Percentiles rank a stretch among this genome's conserved stretches.
phyloP scores from a whole-genome alignment of 768 basidiomycete species.

The Russula emetica region DNA sequence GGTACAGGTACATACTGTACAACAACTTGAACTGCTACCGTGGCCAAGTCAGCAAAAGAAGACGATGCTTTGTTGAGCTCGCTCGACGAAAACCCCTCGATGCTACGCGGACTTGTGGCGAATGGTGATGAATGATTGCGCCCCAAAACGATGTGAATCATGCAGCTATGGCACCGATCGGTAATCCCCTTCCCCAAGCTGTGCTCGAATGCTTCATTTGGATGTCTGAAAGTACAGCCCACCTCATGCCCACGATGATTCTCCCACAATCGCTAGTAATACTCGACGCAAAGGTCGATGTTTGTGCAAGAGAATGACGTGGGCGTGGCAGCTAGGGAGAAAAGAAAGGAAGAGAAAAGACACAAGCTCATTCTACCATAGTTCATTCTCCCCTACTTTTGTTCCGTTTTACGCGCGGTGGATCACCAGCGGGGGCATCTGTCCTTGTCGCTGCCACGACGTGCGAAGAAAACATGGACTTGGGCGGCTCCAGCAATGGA shows the following conservation, averaged over 20 bases:
- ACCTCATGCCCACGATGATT: not conserved
- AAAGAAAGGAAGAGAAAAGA: not conserved
- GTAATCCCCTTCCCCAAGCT: not conserved
- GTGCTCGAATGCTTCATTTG: not conserved
- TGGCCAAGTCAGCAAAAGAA: not conserved
- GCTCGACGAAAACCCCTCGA: not conserved
- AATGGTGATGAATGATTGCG: not conserved
- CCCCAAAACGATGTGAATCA: not conserved
- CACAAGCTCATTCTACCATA: not conserved
- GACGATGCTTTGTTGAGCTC: not conserved
- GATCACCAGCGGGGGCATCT: not conserved
- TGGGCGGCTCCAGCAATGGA: conserved; percentile 12
- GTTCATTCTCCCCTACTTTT: conserved; percentile 26
- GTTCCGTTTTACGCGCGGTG: conserved; percentile 32
- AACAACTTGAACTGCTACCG: not conserved
- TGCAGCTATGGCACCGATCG: not conserved
- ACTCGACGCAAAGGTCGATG: not conserved
- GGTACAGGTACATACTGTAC: conserved; percentile 5
- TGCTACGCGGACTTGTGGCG: not conserved
- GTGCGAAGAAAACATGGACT: not conserved
- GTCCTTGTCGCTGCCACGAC: not conserved
- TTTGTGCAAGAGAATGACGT: not conserved
- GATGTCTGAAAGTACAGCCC: not conserved
- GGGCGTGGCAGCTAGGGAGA: not conserved
- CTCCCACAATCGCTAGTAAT: not conserved